Conservation (phyloP, 164 flowering plant species). For the Magnolia changhungtana region DNA sequence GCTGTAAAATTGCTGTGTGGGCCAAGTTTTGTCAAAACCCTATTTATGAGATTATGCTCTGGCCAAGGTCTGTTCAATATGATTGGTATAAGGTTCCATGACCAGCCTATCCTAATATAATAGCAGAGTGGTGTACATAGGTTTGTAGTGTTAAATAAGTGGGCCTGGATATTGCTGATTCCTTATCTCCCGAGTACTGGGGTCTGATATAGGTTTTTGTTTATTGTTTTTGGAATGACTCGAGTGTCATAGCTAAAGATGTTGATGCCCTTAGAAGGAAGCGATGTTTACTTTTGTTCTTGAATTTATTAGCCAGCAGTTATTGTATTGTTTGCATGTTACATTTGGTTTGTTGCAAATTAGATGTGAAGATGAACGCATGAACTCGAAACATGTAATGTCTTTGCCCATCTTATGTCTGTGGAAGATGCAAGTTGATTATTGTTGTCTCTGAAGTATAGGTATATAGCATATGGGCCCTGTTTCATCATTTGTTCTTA, state of each 20-base stretch:
- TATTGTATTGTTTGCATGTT: neutral
- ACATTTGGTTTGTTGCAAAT: neutral
- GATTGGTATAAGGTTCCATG: neutral
- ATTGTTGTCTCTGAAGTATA: neutral
- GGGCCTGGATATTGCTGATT: neutral
- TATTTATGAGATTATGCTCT: too few relatives aligned
- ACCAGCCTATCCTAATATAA: neutral
- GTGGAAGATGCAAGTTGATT: neutral
- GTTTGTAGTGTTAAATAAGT: neutral
- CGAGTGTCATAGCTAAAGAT: too few relatives aligned
- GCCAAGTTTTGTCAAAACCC: neutral
- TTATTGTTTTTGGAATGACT: neutral
- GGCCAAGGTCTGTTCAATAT: too few relatives aligned
- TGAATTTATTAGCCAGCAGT: neutral
- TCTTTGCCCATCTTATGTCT: neutral
- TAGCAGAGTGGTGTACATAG: neutral
- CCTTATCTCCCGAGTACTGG: neutral
- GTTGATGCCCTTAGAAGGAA: neutral
- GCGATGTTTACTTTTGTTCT: neutral
- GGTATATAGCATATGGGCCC: neutral
- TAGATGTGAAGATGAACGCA: too few relatives aligned
- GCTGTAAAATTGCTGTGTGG: neutral
- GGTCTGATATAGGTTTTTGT: neutral
- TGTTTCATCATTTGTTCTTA: neutral
- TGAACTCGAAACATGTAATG: too few relatives aligned